Evolutionary conservation across 2,329 filamentous ascomycete genomes (phyloP).

Genomic region (Aspergillus clavatus): DNA sequence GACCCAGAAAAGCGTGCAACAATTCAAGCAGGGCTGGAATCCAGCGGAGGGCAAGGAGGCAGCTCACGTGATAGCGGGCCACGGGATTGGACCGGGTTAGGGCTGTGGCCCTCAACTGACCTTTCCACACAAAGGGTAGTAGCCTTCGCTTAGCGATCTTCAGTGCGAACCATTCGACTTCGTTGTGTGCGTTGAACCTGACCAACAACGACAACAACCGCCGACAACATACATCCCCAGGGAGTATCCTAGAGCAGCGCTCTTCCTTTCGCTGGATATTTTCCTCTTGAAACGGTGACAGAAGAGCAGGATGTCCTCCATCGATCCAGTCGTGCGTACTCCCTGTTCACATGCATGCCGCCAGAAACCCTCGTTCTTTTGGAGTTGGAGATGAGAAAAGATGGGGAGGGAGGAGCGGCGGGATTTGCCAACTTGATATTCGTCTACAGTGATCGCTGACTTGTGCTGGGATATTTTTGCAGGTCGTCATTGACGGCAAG

Average conservation of each 20-base stretch:
- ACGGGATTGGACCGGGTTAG: slow-evolving; percentile 33
- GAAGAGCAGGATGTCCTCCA: slow-evolving; percentile 58
- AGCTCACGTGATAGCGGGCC: slow-evolving; percentile 22
- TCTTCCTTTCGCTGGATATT: slow-evolving; percentile 40
- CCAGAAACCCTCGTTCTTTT: slow-evolving; percentile 7
- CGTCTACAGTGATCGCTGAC: slow-evolving; percentile 33
- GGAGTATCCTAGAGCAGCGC: slow-evolving; percentile 40
- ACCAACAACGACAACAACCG: slow-evolving; percentile 45
- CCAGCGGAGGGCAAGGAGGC: not conserved
- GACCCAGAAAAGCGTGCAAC: not conserved
- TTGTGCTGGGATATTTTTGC: slow-evolving; percentile 34
- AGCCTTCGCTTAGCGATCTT: slow-evolving; percentile 38
- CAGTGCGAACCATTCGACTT: slow-evolving; percentile 37
- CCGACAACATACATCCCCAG: slow-evolving; percentile 43
- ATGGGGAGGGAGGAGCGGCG: not conserved
- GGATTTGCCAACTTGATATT: not conserved
- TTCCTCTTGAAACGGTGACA: slow-evolving; percentile 39
- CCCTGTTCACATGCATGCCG: slow-evolving; percentile 12
- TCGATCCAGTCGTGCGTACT: slow-evolving; percentile 60
- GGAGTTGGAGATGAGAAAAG: slow-evolving; percentile 4
- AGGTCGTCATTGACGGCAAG: slow-evolving; percentile 99
- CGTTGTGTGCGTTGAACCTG: slow-evolving; percentile 40
- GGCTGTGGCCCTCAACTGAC: slow-evolving; percentile 34
- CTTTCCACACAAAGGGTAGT: slow-evolving; percentile 16
- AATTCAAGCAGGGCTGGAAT: slow-evolving; percentile 1